phyloP scores from a whole-genome alignment of 139 green algal species.

The Haematococcus sp. region DNA sequence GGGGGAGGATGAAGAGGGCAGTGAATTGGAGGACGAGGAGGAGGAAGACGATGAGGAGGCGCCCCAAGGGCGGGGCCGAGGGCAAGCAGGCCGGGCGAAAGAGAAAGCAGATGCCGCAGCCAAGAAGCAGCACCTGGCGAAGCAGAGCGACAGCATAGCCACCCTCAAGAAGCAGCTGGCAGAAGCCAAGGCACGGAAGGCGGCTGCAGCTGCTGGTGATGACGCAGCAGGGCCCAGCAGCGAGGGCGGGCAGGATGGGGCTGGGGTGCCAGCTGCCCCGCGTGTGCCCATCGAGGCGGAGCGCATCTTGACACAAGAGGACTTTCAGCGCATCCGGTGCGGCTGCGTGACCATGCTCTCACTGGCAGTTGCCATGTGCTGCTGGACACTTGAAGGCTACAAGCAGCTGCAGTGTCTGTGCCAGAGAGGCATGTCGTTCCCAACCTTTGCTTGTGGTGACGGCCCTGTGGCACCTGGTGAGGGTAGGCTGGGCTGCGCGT shows the following conservation, averaged over 20 bases:
- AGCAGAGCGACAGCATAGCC: constrained; percentile 12
- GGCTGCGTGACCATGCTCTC: too few species aligned
- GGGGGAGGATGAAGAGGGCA: constrained; percentile 26
- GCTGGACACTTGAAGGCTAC: neutral
- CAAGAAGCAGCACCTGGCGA: constrained; percentile 14
- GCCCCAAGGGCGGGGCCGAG: constrained; percentile 1
- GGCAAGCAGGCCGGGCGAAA: neutral
- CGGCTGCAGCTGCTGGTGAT: constrained; percentile 1
- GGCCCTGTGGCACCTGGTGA: too few species aligned
- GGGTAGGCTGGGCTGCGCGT: too few species aligned
- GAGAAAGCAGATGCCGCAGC: constrained; percentile 1
- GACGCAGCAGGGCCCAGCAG: neutral
- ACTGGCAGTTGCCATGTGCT: too few species aligned
- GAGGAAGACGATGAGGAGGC: constrained; percentile 9
- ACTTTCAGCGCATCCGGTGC: constrained; percentile 82
- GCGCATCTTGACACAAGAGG: constrained; percentile 78
- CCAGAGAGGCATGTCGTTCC: too few species aligned
- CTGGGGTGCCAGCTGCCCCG: neutral
- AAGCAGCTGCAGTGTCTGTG: neutral
- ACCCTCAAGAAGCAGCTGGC: constrained; percentile 45
- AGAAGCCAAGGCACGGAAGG: constrained; percentile 32
- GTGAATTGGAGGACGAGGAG: constrained; percentile 20
- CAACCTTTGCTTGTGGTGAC: too few species aligned
- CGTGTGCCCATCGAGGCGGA: constrained; percentile 61
- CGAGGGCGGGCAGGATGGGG: constrained; percentile 4